phyloP scores from a whole-genome alignment of 1,284 basidiomycete species.

The Cystobasidiaceae sp. region DNA sequence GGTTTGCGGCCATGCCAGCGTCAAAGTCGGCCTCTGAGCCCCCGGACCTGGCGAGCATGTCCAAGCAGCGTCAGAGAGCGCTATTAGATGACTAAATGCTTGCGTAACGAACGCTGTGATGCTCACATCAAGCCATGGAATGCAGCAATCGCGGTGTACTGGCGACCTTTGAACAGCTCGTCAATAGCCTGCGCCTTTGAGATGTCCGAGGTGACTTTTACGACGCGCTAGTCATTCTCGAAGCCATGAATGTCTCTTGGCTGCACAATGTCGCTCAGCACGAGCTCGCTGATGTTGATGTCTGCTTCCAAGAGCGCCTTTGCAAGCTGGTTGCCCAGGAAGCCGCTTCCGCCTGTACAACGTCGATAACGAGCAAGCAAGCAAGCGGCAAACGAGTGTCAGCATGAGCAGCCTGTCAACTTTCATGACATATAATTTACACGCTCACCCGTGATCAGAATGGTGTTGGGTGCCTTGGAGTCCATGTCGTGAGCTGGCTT shows the following conservation, averaged over 20 bases:
- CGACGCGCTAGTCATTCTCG: constrained; percentile 24
- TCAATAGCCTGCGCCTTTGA: constrained; percentile 19
- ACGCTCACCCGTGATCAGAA: constrained; percentile 20
- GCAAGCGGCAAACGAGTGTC: not conserved
- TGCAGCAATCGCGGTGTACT: constrained; percentile 29
- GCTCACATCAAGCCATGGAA: constrained; percentile 29
- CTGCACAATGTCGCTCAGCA: constrained; percentile 28
- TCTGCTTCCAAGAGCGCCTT: constrained; percentile 15
- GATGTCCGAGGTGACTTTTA: constrained; percentile 14
- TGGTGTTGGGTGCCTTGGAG: not conserved
- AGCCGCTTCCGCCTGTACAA: constrained; percentile 20
- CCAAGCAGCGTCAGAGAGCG: constrained; percentile 47
- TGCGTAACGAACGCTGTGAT: not conserved
- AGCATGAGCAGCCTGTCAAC: too few species aligned
- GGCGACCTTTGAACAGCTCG: constrained; percentile 8
- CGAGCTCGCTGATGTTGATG: constrained; percentile 22
- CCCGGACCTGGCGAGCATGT: constrained; percentile 58
- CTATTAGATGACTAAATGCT: too few species aligned
- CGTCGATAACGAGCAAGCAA: not conserved
- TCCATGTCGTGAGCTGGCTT: not conserved
- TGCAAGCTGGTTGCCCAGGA: constrained; percentile 26
- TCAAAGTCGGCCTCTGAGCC: constrained; percentile 62
- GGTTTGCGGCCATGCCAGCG: constrained; percentile 58
- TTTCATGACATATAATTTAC: not conserved
- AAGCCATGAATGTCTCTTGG: constrained; percentile 21